Percentiles rank a stretch among this genome's conserved stretches.
Conservation (phyloP, 2,329 filamentous ascomycete genomes). For the Simplicillium sp. region DNA sequence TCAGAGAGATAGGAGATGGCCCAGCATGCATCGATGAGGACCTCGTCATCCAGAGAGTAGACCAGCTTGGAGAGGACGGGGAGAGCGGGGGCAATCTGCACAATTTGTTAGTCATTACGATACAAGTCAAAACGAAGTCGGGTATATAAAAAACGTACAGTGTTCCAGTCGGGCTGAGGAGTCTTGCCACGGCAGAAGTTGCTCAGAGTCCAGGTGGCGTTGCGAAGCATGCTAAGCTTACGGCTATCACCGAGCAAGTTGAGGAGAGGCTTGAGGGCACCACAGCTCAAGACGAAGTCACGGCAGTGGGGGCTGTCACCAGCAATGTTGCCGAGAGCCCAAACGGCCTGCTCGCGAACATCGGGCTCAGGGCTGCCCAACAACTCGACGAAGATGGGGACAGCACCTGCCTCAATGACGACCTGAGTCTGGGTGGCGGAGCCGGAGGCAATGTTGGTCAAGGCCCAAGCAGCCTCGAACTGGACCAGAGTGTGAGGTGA, state of each 20-base stretch:
- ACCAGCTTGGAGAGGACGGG: conserved; percentile 95
- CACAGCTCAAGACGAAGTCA: conserved; percentile 88
- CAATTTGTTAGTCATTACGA: conserved; percentile 12
- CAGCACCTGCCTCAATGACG: conserved; percentile 94
- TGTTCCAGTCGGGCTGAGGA: conserved; percentile 95
- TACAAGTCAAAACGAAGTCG: background rate
- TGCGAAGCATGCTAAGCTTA: conserved; percentile 97
- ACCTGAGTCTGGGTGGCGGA: conserved; percentile 97
- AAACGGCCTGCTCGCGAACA: conserved; percentile 95
- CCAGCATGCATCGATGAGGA: conserved; percentile 98
- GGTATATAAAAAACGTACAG: conserved; percentile 48
- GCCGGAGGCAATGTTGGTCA: conserved; percentile 98
- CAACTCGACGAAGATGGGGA: conserved; percentile 96
- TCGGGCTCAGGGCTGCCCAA: conserved; percentile 93
- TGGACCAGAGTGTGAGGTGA: conserved; percentile 97
- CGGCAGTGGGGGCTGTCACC: conserved; percentile 96
- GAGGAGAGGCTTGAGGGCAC: conserved; percentile 83
- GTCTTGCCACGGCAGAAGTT: conserved; percentile 99
- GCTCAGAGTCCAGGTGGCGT: conserved; percentile 97
- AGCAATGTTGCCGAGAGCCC: conserved; percentile 97
- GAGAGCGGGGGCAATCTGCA: conserved; percentile 83
- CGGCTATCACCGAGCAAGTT: conserved; percentile 90
- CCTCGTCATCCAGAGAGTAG: conserved; percentile 96
- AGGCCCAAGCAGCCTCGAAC: conserved; percentile 97
- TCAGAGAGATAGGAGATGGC: conserved; percentile 98